Evolutionary conservation across 1,139 yeast genomes (phyloP).

Genomic region (Scheffersomyces cryptocercus): DNA sequence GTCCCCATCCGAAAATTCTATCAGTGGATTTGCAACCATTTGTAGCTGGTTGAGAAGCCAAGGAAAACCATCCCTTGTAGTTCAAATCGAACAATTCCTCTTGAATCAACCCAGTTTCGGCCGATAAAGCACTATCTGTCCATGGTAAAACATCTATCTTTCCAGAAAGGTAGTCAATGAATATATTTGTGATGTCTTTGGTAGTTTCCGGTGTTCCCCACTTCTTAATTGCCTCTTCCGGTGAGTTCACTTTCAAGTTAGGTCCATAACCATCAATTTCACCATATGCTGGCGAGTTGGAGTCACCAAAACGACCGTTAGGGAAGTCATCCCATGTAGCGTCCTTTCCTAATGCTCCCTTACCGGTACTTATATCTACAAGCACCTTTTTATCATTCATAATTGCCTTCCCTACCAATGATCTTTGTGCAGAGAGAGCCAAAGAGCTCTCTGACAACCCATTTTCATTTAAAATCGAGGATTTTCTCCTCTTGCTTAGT

Average conservation of each 20-base stretch:
- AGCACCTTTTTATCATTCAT: constrained; percentile 50
- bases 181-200: constrained; percentile 65
- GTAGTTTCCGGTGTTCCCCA: constrained; percentile 84
- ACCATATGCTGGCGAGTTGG: constrained; percentile 96
- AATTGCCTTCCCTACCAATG: constrained; percentile 26
- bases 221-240: constrained; percentile 64
- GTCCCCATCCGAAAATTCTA: constrained; percentile 93
- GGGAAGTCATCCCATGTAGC: constrained; percentile 99
- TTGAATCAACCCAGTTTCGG: constrained; percentile 91
- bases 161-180: constrained; percentile 73
- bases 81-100: constrained; percentile 84
- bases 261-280: constrained; percentile 98
- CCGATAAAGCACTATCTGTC: constrained; percentile 81
- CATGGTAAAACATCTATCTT: constrained; percentile 84
- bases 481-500: constrained; percentile 35
- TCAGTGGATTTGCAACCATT: constrained; percentile 77
- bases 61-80: constrained; percentile 74
- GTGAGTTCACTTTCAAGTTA: constrained; percentile 67
- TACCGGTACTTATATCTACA: constrained; percentile 79
- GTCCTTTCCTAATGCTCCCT: constrained; percentile 83
- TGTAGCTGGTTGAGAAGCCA: constrained; percentile 95
- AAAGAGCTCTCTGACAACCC: constrained; percentile 38
- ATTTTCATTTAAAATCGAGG: constrained; percentile 49
- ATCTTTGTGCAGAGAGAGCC: constrained; percentile 21
- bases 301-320: constrained; percentile 96